phyloP scores from a whole-genome alignment of 306 rosid species.

The Prosopis cineraria region DNA sequence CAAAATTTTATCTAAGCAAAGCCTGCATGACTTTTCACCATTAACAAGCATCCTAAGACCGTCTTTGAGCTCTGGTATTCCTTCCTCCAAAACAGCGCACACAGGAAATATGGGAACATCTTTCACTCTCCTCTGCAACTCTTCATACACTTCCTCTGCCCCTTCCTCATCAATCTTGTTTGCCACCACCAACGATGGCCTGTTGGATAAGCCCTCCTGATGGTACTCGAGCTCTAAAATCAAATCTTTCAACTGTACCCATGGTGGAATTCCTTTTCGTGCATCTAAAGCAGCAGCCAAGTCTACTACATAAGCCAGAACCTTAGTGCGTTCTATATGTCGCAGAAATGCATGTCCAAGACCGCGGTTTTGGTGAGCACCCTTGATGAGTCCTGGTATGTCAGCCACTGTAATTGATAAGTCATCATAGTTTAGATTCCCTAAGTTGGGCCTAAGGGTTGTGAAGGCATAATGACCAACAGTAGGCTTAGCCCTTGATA shows the following conservation, averaged over 20 bases:
- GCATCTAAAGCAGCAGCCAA: slow-evolving; percentile 81
- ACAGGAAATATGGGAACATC: slow-evolving; percentile 78
- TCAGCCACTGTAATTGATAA: slow-evolving; percentile 86
- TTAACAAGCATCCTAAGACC: slow-evolving; percentile 81
- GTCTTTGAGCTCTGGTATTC: slow-evolving; percentile 70
- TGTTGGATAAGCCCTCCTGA: slow-evolving; percentile 74
- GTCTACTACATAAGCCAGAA: slow-evolving; percentile 84
- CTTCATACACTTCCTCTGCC: slow-evolving; percentile 62
- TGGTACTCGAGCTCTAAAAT: slow-evolving; percentile 85
- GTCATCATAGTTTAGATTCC: slow-evolving; percentile 85
- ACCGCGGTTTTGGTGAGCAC: slow-evolving; percentile 87
- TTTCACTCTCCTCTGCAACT: slow-evolving; percentile 68
- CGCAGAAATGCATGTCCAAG: slow-evolving; percentile 92
- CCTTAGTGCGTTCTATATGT: slow-evolving; percentile 91
- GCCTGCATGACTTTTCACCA: slow-evolving; percentile 58
- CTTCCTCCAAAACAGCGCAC: slow-evolving; percentile 88
- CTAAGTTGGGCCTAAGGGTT: slow-evolving; percentile 87
- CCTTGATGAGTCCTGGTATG: slow-evolving; percentile 92
- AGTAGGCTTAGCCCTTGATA: slow-evolving; percentile 80
- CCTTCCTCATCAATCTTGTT: slow-evolving; percentile 95
- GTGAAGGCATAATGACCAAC: slow-evolving; percentile 93
- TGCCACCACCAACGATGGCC: slow-evolving; percentile 83
- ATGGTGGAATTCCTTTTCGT: slow-evolving; percentile 80
- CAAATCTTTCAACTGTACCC: slow-evolving; percentile 85
- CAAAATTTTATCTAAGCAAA: slow-evolving; percentile 57